These are phyloP conservation scores for Adenanthera pavonina DNA, from an alignment of 306 rosid species.

Conservation along the genomic window DNA sequence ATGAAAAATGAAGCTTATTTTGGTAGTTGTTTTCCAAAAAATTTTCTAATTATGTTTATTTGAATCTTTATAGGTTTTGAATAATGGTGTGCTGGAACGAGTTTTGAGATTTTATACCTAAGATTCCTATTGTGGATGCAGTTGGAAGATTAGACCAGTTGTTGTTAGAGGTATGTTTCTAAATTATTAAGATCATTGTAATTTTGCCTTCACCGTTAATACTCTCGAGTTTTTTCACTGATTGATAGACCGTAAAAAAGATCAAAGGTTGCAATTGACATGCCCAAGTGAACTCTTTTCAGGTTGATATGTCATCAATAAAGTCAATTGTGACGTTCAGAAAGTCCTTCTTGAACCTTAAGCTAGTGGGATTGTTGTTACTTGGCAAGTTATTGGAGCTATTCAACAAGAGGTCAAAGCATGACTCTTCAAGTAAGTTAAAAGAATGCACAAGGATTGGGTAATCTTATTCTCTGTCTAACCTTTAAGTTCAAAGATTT, in stretches of 20 bases:
- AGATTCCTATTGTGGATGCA: slow-evolving; percentile 55
- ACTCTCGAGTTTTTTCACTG: too few relatives aligned
- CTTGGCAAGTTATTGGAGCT: neutral
- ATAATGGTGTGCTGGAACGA: too few relatives aligned
- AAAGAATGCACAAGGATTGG: too few relatives aligned
- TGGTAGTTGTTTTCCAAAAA: too few relatives aligned
- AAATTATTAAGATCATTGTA: too few relatives aligned
- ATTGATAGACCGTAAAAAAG: slow-evolving; percentile 61
- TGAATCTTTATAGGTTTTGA: too few relatives aligned
- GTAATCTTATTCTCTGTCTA: too few relatives aligned
- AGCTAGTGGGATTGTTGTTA: neutral
- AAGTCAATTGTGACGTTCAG: slow-evolving; percentile 60
- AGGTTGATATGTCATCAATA: slow-evolving; percentile 70
- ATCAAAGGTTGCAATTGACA: slow-evolving; percentile 59
- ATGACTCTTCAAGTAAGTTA: neutral
- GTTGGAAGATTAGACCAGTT: slow-evolving; percentile 73
- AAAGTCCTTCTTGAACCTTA: neutral
- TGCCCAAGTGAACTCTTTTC: slow-evolving; percentile 71
- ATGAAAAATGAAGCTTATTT: too few relatives aligned
- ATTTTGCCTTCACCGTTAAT: too few relatives aligned
- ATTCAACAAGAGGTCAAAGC: neutral
- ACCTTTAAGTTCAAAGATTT: too few relatives aligned
- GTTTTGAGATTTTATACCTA: too few relatives aligned
- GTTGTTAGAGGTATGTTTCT: slow-evolving; percentile 61
- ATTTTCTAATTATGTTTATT: too few relatives aligned